These are phyloP conservation scores for Lagenaria siceraria DNA, from an alignment of 306 rosid genomes.

Conservation along the genomic window DNA sequence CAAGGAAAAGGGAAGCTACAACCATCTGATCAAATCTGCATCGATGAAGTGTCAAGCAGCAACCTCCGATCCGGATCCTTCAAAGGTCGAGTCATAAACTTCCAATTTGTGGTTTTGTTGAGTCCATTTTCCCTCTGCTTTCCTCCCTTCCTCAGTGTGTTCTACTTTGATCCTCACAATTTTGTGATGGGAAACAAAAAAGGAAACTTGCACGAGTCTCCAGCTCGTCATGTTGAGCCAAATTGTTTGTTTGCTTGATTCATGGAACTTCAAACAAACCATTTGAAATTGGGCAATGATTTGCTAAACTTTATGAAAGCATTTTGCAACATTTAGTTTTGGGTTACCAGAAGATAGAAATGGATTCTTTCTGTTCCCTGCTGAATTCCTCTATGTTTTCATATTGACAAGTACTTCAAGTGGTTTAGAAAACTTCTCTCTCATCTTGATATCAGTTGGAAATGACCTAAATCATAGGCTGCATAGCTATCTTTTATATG, in stretches of 20 bases:
- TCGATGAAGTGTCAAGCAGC: slow-evolving; percentile 5
- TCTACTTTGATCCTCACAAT: background rate
- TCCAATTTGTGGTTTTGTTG: background rate
- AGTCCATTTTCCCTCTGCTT: background rate
- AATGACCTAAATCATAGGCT: background rate
- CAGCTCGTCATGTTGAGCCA: background rate
- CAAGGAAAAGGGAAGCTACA: slow-evolving; percentile 55
- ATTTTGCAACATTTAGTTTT: background rate
- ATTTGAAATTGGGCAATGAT: background rate
- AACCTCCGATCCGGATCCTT: slow-evolving; percentile 1
- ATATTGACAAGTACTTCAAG: background rate
- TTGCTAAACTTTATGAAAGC: background rate
- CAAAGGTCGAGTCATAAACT: background rate
- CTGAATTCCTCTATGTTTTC: background rate
- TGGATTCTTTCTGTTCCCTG: background rate
- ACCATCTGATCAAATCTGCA: slow-evolving; percentile 10
- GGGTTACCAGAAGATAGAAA: background rate
- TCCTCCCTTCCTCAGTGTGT: background rate
- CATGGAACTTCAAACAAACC: background rate
- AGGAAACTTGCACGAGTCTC: background rate
- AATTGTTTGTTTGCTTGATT: background rate
- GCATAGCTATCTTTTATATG: background rate
- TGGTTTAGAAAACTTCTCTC: background rate
- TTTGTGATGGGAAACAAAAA: background rate
- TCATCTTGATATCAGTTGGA: background rate